A percentile compares a stretch with the other conserved stretches of the same genome.
Evolutionary conservation across 768 basidiomycete genomes (phyloP).

Genomic region (Suillus hirtellus): DNA sequence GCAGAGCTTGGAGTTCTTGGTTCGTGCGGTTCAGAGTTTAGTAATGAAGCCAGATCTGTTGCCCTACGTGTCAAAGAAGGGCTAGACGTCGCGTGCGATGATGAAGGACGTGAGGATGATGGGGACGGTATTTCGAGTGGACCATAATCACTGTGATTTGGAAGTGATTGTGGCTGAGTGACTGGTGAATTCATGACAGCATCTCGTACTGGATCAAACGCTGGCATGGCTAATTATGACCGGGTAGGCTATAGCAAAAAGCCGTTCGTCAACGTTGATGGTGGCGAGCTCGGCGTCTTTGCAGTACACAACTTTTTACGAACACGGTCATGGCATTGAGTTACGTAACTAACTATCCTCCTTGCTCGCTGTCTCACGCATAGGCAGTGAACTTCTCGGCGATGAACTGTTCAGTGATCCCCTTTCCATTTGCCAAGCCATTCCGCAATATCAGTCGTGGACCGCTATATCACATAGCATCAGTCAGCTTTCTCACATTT

Average conservation of each 20-base stretch:
- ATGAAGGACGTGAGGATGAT: slow-evolving; percentile 37
- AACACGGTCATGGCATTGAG: neutral
- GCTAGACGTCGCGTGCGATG: slow-evolving; percentile 38
- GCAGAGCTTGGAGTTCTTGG: slow-evolving; percentile 37
- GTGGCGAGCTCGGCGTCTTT: slow-evolving; percentile 2
- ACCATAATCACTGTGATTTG: slow-evolving; percentile 19
- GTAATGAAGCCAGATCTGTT: slow-evolving; percentile 74
- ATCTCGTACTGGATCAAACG: slow-evolving; percentile 88
- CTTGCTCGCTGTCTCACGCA: slow-evolving; percentile 1
- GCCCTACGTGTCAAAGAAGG: slow-evolving; percentile 60
- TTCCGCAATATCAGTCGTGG: slow-evolving; percentile 51
- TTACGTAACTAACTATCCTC: slow-evolving; percentile 9
- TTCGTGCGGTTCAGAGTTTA: slow-evolving; percentile 60
- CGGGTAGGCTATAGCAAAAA: neutral
- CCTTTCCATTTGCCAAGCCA: slow-evolving; percentile 51
- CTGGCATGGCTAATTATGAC: slow-evolving; percentile 25
- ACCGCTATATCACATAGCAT: slow-evolving; percentile 42
- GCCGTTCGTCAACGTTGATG: neutral
- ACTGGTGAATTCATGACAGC: slow-evolving; percentile 80
- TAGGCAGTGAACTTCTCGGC: neutral
- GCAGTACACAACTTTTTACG: slow-evolving; percentile 5
- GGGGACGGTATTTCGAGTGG: slow-evolving; percentile 37
- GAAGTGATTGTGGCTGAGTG: slow-evolving; percentile 44
- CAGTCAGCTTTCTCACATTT: neutral
- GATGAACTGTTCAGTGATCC: neutral